Evolutionary conservation across 2,329 filamentous ascomycete species (phyloP).

Genomic region (Endocalyx cinctus): DNA sequence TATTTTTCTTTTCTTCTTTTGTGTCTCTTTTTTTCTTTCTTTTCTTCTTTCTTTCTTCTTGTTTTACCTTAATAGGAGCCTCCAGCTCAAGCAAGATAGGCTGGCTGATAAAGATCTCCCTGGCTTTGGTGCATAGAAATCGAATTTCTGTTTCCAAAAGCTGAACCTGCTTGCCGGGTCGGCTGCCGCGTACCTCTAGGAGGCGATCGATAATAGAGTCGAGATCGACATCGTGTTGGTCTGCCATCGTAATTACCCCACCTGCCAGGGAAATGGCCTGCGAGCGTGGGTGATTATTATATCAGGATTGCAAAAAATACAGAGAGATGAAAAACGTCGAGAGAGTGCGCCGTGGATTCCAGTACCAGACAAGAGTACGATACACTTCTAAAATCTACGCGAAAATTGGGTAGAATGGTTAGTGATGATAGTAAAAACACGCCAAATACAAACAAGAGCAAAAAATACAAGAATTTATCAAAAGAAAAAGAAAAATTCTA

Average conservation of each 20-base stretch:
- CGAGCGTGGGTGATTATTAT: conserved; percentile 19
- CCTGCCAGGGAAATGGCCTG: conserved; percentile 40
- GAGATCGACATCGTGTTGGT: conserved; percentile 86
- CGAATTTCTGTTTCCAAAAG: conserved; percentile 94
- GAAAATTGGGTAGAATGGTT: conserved; percentile 2
- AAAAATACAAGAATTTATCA: no score
- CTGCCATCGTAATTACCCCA: conserved; percentile 50
- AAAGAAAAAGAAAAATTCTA: no score
- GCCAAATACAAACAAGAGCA: not conserved
- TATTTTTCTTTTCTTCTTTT: no score
- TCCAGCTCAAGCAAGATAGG: conserved; percentile 96
- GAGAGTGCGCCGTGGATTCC: conserved; percentile 14
- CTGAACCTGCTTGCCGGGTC: conserved; percentile 97
- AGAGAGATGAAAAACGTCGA: conserved; percentile 11
- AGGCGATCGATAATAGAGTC: conserved; percentile 99
- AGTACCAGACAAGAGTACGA: conserved; percentile 23
- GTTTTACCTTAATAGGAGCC: conserved; percentile 92
- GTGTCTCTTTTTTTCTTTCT: no score
- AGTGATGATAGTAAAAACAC: not conserved
- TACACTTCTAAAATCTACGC: conserved; percentile 19
- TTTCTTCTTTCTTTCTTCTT: no score
- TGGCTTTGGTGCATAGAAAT: conserved; percentile 95
- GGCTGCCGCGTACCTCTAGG: conserved; percentile 94
- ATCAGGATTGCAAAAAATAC: conserved; percentile 16
- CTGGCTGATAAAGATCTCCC: conserved; percentile 99